phyloP scores from a whole-genome alignment of 495 filamentous ascomycete species.

The Neurospora sp. region DNA sequence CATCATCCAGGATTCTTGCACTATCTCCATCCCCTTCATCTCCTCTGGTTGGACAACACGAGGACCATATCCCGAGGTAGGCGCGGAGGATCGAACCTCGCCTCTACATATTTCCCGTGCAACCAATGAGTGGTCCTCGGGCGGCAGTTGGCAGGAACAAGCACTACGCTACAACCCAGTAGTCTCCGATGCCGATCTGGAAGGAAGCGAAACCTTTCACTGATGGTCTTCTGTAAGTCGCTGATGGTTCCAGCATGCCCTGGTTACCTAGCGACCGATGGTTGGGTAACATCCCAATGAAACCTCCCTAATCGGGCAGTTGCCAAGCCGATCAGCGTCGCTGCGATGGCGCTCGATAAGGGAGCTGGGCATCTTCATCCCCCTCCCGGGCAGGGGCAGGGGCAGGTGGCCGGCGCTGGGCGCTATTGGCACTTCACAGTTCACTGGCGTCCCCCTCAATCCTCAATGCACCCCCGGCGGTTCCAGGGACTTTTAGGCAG shows the following conservation, averaged over 20 bases:
- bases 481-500: neutral
- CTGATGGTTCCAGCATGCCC: neutral
- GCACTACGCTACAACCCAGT: neutral
- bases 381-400: too few relatives aligned
- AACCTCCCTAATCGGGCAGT: constrained; percentile 21
- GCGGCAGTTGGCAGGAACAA: neutral
- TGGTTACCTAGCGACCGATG: neutral
- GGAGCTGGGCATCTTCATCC: neutral
- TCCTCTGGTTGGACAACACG: neutral
- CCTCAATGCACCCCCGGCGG: neutral
- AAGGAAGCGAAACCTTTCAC: neutral
- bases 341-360: neutral
- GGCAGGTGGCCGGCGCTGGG: neutral
- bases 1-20: neutral
- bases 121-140: neutral
- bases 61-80: neutral
- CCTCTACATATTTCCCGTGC: neutral
- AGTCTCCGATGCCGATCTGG: neutral
- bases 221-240: neutral
- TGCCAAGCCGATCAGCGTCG: constrained; percentile 4
- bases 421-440: neutral
- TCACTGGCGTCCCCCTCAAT: neutral
- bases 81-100: neutral
- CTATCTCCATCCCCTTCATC: neutral
- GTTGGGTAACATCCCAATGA: neutral